These are phyloP conservation scores for Aureobasidium sp. DNA, from an alignment of 2,329 filamentous ascomycete genomes.

Conservation along the genomic window DNA sequence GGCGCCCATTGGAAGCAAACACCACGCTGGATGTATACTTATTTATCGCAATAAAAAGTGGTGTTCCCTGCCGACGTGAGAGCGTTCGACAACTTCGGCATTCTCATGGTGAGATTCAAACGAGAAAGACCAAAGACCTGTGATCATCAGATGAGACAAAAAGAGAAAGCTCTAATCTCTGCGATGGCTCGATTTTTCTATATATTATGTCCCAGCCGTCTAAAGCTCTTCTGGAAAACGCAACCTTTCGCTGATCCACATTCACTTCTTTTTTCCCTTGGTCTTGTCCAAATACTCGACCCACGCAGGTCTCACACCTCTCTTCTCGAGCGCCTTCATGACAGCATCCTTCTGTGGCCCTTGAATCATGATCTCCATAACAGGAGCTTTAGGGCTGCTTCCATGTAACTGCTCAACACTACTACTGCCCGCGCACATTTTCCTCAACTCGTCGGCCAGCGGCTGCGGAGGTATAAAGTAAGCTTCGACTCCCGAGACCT, in stretches of 20 bases:
- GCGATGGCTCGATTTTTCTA: too few species aligned
- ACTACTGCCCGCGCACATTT: constrained; percentile 61
- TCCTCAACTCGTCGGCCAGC: constrained; percentile 59
- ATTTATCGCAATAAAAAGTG: too few species aligned
- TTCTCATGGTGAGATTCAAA: too few species aligned
- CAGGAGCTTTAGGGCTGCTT: constrained; percentile 52
- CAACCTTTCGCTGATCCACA: neutral
- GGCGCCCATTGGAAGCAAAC: too few species aligned
- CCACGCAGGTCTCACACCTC: constrained; percentile 54
- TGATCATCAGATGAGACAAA: too few species aligned
- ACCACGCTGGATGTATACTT: too few species aligned
- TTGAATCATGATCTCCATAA: constrained; percentile 62
- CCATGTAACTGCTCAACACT: constrained; percentile 56
- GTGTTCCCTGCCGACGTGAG: too few species aligned
- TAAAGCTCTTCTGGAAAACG: too few species aligned
- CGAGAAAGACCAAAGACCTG: too few species aligned
- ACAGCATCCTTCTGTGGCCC: constrained; percentile 58
- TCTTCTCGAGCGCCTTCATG: constrained; percentile 51
- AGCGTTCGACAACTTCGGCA: too few species aligned
- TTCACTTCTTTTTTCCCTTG: constrained; percentile 52
- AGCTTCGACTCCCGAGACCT: constrained; percentile 53
- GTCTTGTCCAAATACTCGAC: constrained; percentile 62
- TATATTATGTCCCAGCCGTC: too few species aligned
- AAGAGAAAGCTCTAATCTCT: too few species aligned
- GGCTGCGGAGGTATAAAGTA: constrained; percentile 55